Conservation (phyloP, 164 flowering plant species). For the Macadamia tetraphylla region DNA sequence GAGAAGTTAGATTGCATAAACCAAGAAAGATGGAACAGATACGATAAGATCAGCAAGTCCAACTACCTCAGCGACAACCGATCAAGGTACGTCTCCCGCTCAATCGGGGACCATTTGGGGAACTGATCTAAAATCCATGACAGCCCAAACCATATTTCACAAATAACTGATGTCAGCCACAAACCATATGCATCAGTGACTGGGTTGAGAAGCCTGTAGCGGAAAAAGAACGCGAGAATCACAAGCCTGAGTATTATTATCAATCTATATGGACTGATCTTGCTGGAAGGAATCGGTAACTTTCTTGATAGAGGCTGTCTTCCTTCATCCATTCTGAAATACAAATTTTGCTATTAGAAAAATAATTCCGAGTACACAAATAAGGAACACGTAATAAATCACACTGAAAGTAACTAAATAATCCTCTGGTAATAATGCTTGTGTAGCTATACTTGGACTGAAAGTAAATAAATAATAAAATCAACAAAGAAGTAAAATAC, state of each 20-base stretch:
- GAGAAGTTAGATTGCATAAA: not conserved
- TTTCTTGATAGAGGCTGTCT: conserved; percentile 93
- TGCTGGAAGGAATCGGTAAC: conserved; percentile 75
- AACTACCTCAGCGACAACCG: conserved; percentile 68
- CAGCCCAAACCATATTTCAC: conserved; percentile 89
- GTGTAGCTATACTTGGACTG: too few species aligned
- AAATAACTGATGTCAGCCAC: conserved; percentile 82
- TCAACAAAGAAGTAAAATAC: too few species aligned
- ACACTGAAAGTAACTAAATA: not conserved
- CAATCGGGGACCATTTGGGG: conserved; percentile 79
- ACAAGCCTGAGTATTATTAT: conserved; percentile 62
- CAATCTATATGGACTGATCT: conserved; percentile 78
- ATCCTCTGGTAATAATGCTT: not conserved
- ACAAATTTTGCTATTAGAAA: not conserved
- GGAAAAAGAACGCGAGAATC: conserved; percentile 74
- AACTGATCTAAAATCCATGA: conserved; percentile 95
- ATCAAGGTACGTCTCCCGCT: conserved; percentile 86
- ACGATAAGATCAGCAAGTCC: not conserved
- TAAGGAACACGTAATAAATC: not conserved
- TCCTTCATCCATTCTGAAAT: conserved; percentile 85
- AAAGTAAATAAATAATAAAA: too few species aligned
- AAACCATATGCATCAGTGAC: conserved; percentile 72
- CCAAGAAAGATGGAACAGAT: not conserved
- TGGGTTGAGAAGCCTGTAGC: conserved; percentile 76
- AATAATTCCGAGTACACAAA: too few species aligned